Evolutionary conservation across 257 asterid genomes (phyloP), one percentile per base, ranked within the genome.

Genomic region (Nicotiana noctiflora): DNA sequence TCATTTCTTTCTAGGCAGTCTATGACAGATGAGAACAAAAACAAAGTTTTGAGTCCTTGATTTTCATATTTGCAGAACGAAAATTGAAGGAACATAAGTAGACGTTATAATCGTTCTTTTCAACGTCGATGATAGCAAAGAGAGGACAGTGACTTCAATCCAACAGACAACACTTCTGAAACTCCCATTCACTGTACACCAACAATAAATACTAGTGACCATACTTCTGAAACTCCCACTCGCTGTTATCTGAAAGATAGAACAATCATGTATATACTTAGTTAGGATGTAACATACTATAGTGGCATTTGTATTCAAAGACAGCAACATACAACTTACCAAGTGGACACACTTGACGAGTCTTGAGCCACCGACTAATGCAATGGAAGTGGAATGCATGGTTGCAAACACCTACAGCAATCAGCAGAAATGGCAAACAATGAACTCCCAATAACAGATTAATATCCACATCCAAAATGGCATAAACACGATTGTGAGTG

Each of bases 381-480:
- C 99, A 95, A 77, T 93, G 99, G 88, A 95, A 95, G 88, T 95
- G 99, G 87, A 95, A 95, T 65, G 99, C 99, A 76, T 93, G 99
- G 89, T 93, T 95, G 90, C 99, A 95, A 75, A 93, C 97, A 37
- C 99, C 99, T 95, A 76, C 7, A 86, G 32, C 5, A 52, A 75
- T 46, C 57, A 72, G 31, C 21, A 21, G 60, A 46, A 49, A 49
- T 14, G 44, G 21, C 9, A 49, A 74, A 49, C 7, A 7, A 72
- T 72, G 60, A 72, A 3, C 40, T 46, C 56, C 60, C 34, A 46
- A 3, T 70, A 13, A 14, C 37, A 70, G 59, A 46, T 19, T 14
- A 19, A 27, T 21, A 72, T 72, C 60, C 78, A 72, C 31, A 46
- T 14, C 40, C 61, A 7, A 46, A 72, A 72, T 46, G 78, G 78